Base-by-base conservation (phyloP, 1,284 basidiomycete genomes). In the Pholiota adiposa region DNA sequence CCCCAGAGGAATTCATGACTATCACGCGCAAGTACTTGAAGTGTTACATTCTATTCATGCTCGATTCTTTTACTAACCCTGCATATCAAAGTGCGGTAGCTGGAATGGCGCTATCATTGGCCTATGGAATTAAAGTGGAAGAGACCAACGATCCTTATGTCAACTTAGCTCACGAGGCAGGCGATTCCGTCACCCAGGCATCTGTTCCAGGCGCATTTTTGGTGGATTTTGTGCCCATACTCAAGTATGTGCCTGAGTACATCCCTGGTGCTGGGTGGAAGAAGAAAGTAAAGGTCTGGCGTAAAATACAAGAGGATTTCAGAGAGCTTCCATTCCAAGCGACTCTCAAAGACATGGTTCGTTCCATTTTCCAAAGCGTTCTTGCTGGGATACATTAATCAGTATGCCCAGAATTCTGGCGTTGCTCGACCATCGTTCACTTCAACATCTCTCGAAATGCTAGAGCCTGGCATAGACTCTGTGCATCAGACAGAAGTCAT, bases 251-350 rank as follows among this genome's bases (percentile, higher is more conserved):
- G 4, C 83, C 83, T 0, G 75, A 77, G 48, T 83, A 79, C 79
- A 62, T 84, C n/a, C 83, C 82, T 25, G 83, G 83, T 0, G 72
- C 75, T 19, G 71, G 71, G 0, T 85, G 83, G 71, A 72, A 82
- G 63, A 71, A 67, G 29, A 75, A 75, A 23, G 82, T 79, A 2
- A 70, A 71, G 36, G 56, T 63, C 36, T 82, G 76, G 73, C 66
- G 63, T 12, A 60, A 64, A 23, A 57, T 70, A 43, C 67, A 69
- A 19, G 55, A 64, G 31, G 63, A 66, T 29, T 66, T 72, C 43
- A 60, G 65, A 8, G 58, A 70, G 5, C 56, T 64, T 4, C 69
- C 70, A 5, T 73, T 67, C 46, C 49, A 62, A 12, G 67, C 58
- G 19, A 64, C 67, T 9, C 51, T 65, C 2, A 59, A 70, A 34